A percentile compares a stretch with the other conserved stretches of the same genome.
Evolutionary conservation across 495 filamentous ascomycete genomes (phyloP).

Genomic region (Tuber melanosporum): DNA sequence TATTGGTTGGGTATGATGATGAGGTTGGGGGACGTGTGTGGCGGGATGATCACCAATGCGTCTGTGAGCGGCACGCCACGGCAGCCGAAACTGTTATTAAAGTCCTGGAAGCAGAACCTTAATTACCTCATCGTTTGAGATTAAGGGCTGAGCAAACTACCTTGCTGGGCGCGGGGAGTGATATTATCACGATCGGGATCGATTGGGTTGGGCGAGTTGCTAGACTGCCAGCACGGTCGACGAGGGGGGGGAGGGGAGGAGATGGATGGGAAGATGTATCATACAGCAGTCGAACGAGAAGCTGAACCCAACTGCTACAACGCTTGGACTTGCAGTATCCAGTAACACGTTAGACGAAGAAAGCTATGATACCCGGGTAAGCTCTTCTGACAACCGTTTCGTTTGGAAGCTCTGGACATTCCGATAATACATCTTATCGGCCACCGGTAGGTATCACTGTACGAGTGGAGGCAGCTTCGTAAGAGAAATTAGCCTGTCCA

Average conservation of each 20-base stretch:
- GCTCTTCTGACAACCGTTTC: neutral
- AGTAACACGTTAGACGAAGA: neutral
- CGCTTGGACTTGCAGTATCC: neutral
- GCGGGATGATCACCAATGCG: neutral
- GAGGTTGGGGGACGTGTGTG: neutral
- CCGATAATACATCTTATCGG: neutral
- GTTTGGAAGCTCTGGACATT: neutral
- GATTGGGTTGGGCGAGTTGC: neutral
- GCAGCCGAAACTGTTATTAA: neutral
- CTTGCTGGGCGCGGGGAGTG: neutral
- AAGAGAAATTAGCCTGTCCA: slow-evolving; percentile 1
- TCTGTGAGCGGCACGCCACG: neutral
- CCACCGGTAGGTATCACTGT: neutral
- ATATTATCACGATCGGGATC: neutral
- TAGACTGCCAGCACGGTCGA: neutral
- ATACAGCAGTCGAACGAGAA: neutral
- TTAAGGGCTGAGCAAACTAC: neutral
- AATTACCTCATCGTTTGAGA: neutral
- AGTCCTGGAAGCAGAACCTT: neutral
- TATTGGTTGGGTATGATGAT: neutral
- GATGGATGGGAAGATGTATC: neutral
- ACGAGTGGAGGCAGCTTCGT: neutral
- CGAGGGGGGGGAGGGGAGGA: neutral
- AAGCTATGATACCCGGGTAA: neutral
- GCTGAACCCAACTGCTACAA: neutral